phyloP scores from a whole-genome alignment of 2,329 filamentous ascomycete genomes.

The Ophiobolus disseminans region DNA sequence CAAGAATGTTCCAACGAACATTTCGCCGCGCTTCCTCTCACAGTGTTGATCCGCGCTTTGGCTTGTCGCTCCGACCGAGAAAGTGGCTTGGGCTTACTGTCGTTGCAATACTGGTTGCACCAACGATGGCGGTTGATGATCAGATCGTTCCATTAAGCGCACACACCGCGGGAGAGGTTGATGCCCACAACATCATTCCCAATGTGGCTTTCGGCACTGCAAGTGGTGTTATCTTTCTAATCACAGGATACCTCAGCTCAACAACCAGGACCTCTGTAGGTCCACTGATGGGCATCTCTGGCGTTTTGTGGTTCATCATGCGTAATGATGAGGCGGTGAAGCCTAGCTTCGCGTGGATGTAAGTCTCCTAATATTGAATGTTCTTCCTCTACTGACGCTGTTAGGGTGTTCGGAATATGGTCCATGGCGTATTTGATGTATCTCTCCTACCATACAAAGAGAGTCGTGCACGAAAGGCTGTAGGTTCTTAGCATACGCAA shows the following conservation, averaged over 20 bases:
- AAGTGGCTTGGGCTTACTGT: no score
- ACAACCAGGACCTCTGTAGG: not conserved
- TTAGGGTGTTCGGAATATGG: conserved; percentile 24
- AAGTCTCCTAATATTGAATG: not conserved
- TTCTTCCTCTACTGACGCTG: not conserved
- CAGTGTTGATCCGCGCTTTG: no score
- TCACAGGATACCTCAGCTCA: not conserved
- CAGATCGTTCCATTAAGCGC: no score
- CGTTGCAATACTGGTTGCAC: no score
- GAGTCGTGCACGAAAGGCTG: conserved; percentile 15
- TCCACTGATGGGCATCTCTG: conserved; percentile 21
- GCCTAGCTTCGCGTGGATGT: conserved; percentile 22
- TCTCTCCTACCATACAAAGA: conserved; percentile 15
- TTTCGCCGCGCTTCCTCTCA: no score
- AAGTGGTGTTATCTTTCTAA: no score
- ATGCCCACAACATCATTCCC: not conserved
- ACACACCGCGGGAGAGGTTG: no score
- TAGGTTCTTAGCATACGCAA: conserved; percentile 4
- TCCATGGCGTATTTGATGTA: conserved; percentile 13
- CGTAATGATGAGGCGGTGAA: conserved; percentile 23
- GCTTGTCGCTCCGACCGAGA: no score
- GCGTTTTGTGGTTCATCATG: conserved; percentile 27
- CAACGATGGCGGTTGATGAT: no score
- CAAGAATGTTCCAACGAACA: no score
- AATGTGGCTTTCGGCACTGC: not conserved